Base-by-base conservation (phyloP, 2,329 filamentous ascomycete genomes). In the Scedosporium boydii region DNA sequence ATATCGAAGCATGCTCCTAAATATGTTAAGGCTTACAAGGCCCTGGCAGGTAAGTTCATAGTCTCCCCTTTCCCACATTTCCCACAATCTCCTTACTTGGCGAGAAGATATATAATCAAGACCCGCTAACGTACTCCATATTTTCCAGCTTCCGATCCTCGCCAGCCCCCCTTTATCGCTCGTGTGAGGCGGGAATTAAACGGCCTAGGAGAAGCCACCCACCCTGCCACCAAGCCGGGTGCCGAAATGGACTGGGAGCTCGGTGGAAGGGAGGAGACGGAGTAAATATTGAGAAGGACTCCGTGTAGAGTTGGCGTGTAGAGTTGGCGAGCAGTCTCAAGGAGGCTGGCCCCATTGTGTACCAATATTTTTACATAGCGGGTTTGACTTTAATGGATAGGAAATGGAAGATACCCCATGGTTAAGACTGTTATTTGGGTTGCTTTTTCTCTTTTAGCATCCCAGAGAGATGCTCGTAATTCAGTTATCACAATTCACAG, bases 1-100 rank as follows among this genome's bases (percentile, higher is more conserved):
- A 62, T 63, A 4, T 65, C 64, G 14, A 65, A 63, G 60, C 53
- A 65, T n/a, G 64, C 64, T 2, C 55, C 61, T 12, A 21, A 57
- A 14, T 64, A 63, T 61, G 64, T 62, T 4, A 56, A 56, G 34
- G 46, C 62, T 12, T 64, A 65, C 56, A 64, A 65, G 58, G 53
- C 59, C 14, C 58, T 60, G n/a, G 64, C 62, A 58, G 56, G 64
- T 63, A 63, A 62, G 62, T 41, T 21, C 57, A 12, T 29, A 14
- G 34, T 10, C 12, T 12, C 38, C 7, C 27, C 6, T 9, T 18
- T 26, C 56, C 10, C 3, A 6, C 4, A n/a, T 4, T 9, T 12
- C n/a, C 23, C 23, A 23, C 23, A 23, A 23, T 23, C 23, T 23
- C 23, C 23, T 23, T 23, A 23, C 23, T 23, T 23, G 10, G 55